Base-by-base conservation (phyloP, 345 rosid genomes). In the Euclidium syriacum region DNA sequence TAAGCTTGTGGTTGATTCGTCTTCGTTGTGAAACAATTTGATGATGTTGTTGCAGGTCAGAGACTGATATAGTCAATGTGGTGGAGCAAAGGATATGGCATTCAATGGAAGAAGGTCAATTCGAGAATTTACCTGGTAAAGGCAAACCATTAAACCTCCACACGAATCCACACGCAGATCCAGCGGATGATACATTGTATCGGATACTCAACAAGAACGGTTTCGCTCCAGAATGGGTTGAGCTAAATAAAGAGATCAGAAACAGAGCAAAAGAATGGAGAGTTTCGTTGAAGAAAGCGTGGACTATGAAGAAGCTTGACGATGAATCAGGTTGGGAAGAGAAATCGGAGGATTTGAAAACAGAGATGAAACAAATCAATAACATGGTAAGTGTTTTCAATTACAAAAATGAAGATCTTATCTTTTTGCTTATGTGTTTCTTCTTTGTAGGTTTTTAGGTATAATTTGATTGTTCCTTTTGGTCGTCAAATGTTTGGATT, bases 41-140 rank as follows among this genome's bases (percentile, higher is more conserved):
- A 33, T 64, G 7, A 56, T 49, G 25, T 49, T 49, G 25, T 49
- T 64, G 49, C 81, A 88, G 96, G 77, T 82, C 98, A 47, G 98
- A 92, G 69, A 92, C 95, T 2, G 98, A 92, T 53, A 83, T 92
- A 44, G 58, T 75, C 42, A 82, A 84, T 46, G 80, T 92, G 30
- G 96, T 92, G 10, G 98, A 92, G 85, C 98, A 75, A 46, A 81
- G 94, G 71, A 89, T 92, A 75, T 92, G 94, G 96, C 92, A 81
- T 65, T 92, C 98, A 0, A 92, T 92, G 95, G 91, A 88, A 72
- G 96, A 88, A 76, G 98, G 98, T 30, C 82, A 92, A 9, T 88
- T 92, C 41, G 95, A 92, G 78, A 92, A 92, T 62, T 81, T 92
- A 58, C 83, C 95, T 1, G 96, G 98, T 42, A 88, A 86, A 72